Conservation (phyloP, 2,329 filamentous ascomycete species). For the Cryphonectria carpinicola region DNA sequence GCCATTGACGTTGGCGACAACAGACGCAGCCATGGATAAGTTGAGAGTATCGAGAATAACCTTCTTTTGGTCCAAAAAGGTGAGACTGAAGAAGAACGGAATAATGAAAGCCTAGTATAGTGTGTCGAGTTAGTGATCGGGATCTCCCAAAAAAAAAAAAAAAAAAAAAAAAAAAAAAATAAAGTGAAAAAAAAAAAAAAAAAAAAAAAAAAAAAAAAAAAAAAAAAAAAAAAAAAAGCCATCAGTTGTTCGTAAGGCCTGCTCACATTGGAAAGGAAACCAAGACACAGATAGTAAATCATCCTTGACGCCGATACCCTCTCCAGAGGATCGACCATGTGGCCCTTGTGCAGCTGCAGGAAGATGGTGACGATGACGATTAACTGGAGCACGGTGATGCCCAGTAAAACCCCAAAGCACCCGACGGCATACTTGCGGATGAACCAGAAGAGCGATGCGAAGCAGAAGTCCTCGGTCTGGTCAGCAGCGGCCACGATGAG, state of each 20-base stretch:
- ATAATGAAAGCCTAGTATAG: slow-evolving; percentile 56
- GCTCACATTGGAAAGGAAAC: slow-evolving; percentile 61
- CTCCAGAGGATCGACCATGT: slow-evolving; percentile 60
- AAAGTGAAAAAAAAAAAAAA: not conserved
- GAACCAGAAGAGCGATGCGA: slow-evolving; percentile 71
- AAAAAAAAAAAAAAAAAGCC: not conserved
- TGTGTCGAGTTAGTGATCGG: not conserved
- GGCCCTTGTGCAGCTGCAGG: slow-evolving; percentile 57
- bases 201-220: not conserved
- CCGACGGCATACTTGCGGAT: slow-evolving; percentile 62
- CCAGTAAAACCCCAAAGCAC: slow-evolving; percentile 57
- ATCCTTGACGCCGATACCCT: slow-evolving; percentile 68
- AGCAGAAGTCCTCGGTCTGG: slow-evolving; percentile 63
- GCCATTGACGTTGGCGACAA: slow-evolving; percentile 68
- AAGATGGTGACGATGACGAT: slow-evolving; percentile 58
- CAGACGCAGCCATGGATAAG: slow-evolving; percentile 65
- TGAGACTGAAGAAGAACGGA: slow-evolving; percentile 65
- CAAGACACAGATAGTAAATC: slow-evolving; percentile 68
- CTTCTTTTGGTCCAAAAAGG: slow-evolving; percentile 46
- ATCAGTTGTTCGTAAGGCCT: not conserved
- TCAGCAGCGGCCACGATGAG: slow-evolving; percentile 63
- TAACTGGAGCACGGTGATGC: slow-evolving; percentile 55
- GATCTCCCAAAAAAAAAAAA: not conserved
- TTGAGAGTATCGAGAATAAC: slow-evolving; percentile 47
- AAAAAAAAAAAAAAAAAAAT: no score